phyloP scores from a whole-genome alignment of 2,329 filamentous ascomycete species.

The Fusarium odoratissimum region DNA sequence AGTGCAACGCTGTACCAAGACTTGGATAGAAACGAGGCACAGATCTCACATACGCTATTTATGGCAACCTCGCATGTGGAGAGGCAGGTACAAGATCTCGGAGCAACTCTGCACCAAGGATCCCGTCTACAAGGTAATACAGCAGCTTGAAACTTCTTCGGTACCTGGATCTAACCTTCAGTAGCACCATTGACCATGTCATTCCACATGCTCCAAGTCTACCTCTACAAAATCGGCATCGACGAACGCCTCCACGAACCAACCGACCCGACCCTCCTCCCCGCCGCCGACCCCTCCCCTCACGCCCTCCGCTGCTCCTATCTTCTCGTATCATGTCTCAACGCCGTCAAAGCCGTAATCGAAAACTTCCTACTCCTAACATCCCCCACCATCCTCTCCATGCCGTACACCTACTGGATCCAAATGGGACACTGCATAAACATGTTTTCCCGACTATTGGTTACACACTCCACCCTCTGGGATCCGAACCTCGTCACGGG shows the following conservation, averaged over 20 bases:
- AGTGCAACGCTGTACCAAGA: not conserved
- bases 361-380: not conserved
- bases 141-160: rapidly evolving
- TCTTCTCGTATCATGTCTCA: conserved; percentile 15
- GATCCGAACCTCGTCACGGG: conserved; percentile 4
- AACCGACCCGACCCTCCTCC: not conserved
- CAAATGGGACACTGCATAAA: conserved; percentile 13
- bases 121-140: not conserved
- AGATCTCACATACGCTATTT: not conserved
- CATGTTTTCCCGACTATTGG: conserved; percentile 14
- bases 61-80: conserved; percentile 8
- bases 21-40: not conserved
- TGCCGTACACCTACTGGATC: conserved; percentile 18
- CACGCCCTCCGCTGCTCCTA: not conserved
- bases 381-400: conserved; percentile 1
- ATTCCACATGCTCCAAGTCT: conserved; percentile 4
- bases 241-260: conserved; percentile 2
- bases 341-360: conserved; percentile 10
- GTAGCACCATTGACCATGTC: conserved; percentile 1
- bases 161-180: not conserved
- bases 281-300: not conserved
- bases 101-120: not conserved
- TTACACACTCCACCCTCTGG: conserved; percentile 15
- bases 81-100: conserved; percentile 7
- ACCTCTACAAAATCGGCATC: conserved; percentile 15